These are phyloP conservation scores for Lipomyces mesembrius DNA, from an alignment of 805 yeast genomes.

Conservation along the genomic window DNA sequence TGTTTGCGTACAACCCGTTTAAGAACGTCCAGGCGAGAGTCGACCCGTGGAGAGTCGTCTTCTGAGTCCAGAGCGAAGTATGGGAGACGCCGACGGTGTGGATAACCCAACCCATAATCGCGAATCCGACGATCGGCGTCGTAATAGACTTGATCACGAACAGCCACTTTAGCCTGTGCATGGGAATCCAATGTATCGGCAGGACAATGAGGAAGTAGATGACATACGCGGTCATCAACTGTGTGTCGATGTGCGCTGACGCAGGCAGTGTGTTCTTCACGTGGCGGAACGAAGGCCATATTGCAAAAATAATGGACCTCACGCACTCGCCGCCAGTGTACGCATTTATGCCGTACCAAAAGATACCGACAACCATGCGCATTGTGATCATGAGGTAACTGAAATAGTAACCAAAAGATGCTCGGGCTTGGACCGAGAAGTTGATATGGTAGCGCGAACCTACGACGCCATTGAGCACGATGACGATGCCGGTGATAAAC, in stretches of 20 bases:
- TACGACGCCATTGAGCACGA: constrained; percentile 53
- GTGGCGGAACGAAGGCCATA: constrained; percentile 57
- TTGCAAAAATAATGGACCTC: constrained; percentile 73
- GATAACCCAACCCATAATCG: constrained; percentile 76
- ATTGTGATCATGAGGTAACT: constrained; percentile 50
- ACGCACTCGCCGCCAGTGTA: constrained; percentile 87
- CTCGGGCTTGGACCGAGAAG: constrained; percentile 52
- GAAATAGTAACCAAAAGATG: constrained; percentile 55
- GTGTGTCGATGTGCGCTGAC: constrained; percentile 51
- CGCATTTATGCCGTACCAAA: constrained; percentile 76
- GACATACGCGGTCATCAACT: constrained; percentile 74
- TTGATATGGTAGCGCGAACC: constrained; percentile 59
- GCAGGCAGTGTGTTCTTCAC: constrained; percentile 57
- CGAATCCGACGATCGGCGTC: constrained; percentile 77
- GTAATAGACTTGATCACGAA: constrained; percentile 74
- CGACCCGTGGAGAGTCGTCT: constrained; percentile 21
- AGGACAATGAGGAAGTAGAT: constrained; percentile 79
- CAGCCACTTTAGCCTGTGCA: constrained; percentile 79
- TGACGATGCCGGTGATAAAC: constrained; percentile 48
- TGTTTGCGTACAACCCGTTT: constrained; percentile 18
- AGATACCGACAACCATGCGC: constrained; percentile 68
- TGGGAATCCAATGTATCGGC: constrained; percentile 80
- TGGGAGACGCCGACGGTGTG: constrained; percentile 38
- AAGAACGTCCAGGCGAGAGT: constrained; percentile 23
- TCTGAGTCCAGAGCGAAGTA: constrained; percentile 10